Conservation (phyloP, 2,329 filamentous ascomycete genomes). For the Pestalotiopsis sp. region DNA sequence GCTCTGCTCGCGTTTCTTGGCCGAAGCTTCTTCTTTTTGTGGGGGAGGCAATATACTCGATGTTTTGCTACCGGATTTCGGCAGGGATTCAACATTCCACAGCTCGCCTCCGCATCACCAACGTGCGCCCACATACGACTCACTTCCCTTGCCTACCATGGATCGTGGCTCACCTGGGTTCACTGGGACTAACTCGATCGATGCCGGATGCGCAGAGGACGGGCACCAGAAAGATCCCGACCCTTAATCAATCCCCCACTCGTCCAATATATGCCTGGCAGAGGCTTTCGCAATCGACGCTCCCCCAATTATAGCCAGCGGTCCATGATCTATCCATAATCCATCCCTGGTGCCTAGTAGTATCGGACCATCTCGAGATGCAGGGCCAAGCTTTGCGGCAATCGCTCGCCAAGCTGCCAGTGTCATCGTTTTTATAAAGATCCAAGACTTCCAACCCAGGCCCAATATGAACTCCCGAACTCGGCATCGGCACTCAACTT, state of each 20-base stretch:
- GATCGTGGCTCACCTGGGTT: background rate
- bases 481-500: slow-evolving; percentile 2
- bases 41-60: slow-evolving; percentile 7
- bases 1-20: background rate
- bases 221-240: background rate
- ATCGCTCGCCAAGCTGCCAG: background rate
- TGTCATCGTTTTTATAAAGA: background rate
- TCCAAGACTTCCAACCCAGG: background rate
- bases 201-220: background rate
- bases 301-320: slow-evolving; percentile 5
- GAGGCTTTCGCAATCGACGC: background rate
- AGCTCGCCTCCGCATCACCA: background rate
- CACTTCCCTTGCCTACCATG: background rate
- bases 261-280: slow-evolving; percentile 8
- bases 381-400: slow-evolving; percentile 8
- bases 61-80: background rate
- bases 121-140: background rate
- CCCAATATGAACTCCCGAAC: background rate
- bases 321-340: background rate
- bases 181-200: background rate
- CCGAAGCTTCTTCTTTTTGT: slow-evolving; percentile 9
- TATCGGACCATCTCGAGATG: background rate
- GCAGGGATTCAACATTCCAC: background rate
- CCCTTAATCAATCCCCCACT: background rate
- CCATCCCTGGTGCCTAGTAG: too few relatives aligned